Evolutionary conservation across 352 stramenopile species (phyloP).

Genomic region (Phytopythium kandeliae): DNA sequence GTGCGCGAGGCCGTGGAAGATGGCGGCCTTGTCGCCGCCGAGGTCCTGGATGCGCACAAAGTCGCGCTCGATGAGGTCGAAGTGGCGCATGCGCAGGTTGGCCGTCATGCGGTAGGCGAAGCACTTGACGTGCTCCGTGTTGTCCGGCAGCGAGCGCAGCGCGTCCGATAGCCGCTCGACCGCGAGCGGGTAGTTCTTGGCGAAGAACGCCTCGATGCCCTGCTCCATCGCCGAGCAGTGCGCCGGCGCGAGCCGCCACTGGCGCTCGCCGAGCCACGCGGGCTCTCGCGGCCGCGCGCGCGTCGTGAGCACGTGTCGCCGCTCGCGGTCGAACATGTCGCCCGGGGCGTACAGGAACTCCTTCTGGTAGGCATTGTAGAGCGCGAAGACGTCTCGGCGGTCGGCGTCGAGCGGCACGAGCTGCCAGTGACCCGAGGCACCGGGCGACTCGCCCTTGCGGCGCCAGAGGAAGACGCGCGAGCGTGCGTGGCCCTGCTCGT

Average conservation of each 20-base stretch:
- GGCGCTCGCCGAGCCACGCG: constrained; percentile 24
- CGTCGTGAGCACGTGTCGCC: constrained; percentile 49
- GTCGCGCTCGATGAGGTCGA: constrained; percentile 40
- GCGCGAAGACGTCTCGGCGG: constrained; percentile 50
- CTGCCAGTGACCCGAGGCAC: constrained; percentile 56
- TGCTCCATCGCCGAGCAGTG: constrained; percentile 40
- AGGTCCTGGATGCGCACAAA: constrained; percentile 50
- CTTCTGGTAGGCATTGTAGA: constrained; percentile 74
- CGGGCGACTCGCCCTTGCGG: constrained; percentile 33
- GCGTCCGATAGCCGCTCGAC: constrained; percentile 45
- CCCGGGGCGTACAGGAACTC: constrained; percentile 62
- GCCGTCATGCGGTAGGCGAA: constrained; percentile 71
- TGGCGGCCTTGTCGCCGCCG: constrained; percentile 63
- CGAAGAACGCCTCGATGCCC: constrained; percentile 68
- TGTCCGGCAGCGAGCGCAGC: constrained; percentile 40
- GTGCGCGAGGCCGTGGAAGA: constrained; percentile 68
- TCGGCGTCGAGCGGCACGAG: constrained; percentile 32
- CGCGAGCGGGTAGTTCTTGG: constrained; percentile 46
- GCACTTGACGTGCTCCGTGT: constrained; percentile 67
- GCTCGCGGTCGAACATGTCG: constrained; percentile 45
- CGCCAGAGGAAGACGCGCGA: constrained; percentile 65
- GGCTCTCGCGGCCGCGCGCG: constrained; percentile 14
- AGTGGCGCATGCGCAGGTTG: constrained; percentile 52
- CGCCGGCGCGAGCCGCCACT: constrained; percentile 42
- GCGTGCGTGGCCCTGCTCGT: constrained; percentile 34